Evolutionary conservation across 192 early-diverging fungal genomes (phyloP), one percentile per base, ranked within the genome.

Genomic region (Mortierella hygrophila): DNA sequence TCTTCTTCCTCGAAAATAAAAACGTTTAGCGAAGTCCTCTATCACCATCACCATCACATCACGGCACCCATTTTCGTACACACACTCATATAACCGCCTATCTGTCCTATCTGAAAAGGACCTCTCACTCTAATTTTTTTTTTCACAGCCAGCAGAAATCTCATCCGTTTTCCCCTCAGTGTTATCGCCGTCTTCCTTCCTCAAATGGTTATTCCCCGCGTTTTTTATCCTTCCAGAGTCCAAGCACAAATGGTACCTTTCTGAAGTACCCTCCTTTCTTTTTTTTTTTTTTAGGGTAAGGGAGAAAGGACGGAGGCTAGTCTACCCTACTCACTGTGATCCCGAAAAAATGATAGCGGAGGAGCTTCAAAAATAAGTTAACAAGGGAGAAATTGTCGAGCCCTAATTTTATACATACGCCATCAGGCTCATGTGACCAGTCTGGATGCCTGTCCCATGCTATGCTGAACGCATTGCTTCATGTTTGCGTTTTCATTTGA

Each of bases 161-260:
- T 10, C 29, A 0, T 29, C 60, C 26, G 55, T 1, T 18, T 54
- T 57, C 60, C 60, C 60, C 60, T 32, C 29, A 26, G 8, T 65
- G 26, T 10, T 65, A 65, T 65, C 60, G 29, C 29, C 32, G 29
- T 65, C 26, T 65, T 65, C 23, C 32, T 65, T 65, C 60, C 60
- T 65, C 60, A 65, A 65, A 65, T 65, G 60, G 60, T 11, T 29
- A 65, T 65, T 65, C 60, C 60, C 60, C 60, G 60, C 60, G 60
- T 65, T 65, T 65, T 65, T 35, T 13, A 35, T 20, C 23, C 10
- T 11, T 26, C 55, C n/a, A n/a, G n/a, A 8, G 55, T 11, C 60
- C 11, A 65, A 32, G 60, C 60, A 65, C 60, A 10, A 65, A 13
- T 65, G 29, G 60, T 65, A 65, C 60, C 13, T 65, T 3, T 10